Evolutionary conservation across 2,329 filamentous ascomycete species (phyloP).

Genomic region (Ophiostoma triangulosporum): DNA sequence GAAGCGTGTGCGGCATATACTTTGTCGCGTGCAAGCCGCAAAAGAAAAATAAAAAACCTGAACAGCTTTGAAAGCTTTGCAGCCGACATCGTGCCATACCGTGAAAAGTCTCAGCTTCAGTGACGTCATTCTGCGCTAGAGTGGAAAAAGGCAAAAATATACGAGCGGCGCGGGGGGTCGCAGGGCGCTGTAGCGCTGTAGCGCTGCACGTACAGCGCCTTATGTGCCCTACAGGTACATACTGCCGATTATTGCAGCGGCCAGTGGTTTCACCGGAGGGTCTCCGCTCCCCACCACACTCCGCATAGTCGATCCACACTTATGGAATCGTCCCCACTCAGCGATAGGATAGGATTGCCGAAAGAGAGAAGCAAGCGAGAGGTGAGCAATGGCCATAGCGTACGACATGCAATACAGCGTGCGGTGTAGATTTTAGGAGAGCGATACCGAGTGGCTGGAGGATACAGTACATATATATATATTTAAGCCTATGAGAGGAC

Average conservation of each 20-base stretch:
- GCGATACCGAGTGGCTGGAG: background rate
- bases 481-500: background rate
- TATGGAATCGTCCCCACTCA: too few species aligned
- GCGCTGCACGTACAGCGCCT: too few species aligned
- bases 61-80: too few species aligned
- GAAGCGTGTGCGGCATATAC: too few species aligned
- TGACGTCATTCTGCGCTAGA: background rate
- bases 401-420: background rate
- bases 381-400: background rate
- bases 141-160: background rate
- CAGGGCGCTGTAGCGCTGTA: background rate
- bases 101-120: background rate
- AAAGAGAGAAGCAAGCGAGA: background rate
- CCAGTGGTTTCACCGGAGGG: too few species aligned
- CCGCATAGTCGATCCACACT: too few species aligned
- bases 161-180: background rate
- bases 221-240: too few species aligned
- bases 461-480: background rate
- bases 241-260: too few species aligned
- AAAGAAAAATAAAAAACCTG: background rate
- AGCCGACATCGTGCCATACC: background rate
- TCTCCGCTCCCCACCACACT: too few species aligned
- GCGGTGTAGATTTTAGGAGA: background rate
- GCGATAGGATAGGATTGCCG: conserved; percentile 1
- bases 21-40: too few species aligned